Conservation (phyloP, 2,329 filamentous ascomycete genomes). For the Achaetomium macrosporum region DNA sequence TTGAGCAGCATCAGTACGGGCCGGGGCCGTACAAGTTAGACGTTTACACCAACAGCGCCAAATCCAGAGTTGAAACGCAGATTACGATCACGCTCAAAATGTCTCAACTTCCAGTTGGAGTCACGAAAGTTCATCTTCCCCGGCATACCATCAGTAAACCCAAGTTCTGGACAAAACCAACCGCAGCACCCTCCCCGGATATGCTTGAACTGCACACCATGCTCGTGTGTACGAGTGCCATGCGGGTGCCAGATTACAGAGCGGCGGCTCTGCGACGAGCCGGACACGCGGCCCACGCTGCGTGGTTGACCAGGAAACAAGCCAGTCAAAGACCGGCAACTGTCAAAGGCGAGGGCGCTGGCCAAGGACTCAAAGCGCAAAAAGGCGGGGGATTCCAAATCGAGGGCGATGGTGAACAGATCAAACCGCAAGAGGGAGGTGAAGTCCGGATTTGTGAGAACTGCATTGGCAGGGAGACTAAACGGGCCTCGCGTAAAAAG, state of each 20-base stretch:
- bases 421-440: constrained; percentile 74
- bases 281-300: constrained; percentile 42
- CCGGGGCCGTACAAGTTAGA: constrained; percentile 40
- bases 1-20: constrained; percentile 22
- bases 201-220: constrained; percentile 74
- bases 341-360: background rate
- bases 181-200: constrained; percentile 60
- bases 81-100: constrained; percentile 82
- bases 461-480: constrained; percentile 88
- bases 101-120: constrained; percentile 65
- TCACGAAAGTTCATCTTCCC: constrained; percentile 79
- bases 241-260: constrained; percentile 64
- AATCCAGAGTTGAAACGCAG: constrained; percentile 94
- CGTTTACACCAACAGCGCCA: constrained; percentile 63
- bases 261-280: constrained; percentile 61
- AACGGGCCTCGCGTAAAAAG: constrained; percentile 88
- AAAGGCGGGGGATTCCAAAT: background rate
- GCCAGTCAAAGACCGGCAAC: background rate
- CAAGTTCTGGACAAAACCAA: constrained; percentile 74
- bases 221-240: constrained; percentile 87
- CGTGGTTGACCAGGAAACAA: constrained; percentile 23
- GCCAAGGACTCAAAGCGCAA: background rate
- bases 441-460: constrained; percentile 86
- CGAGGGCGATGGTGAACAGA: constrained; percentile 27
- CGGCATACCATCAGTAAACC: constrained; percentile 90